phyloP scores from a whole-genome alignment of 2,329 filamentous ascomycete species.

The Tolypocladium paradoxum region DNA sequence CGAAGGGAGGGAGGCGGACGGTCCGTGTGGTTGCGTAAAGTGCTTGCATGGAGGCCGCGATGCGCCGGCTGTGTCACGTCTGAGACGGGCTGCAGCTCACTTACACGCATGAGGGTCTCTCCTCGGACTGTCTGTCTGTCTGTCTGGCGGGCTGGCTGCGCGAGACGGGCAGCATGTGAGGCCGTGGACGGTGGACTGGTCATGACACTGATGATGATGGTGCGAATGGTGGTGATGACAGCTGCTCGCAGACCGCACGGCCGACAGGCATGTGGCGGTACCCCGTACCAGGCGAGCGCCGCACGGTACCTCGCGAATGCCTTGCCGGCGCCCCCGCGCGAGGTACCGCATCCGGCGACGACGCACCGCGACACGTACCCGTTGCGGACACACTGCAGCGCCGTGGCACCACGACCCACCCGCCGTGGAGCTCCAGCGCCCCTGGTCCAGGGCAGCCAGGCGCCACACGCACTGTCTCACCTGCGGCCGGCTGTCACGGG shows the following conservation, averaged over 20 bases:
- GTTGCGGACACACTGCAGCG: neutral
- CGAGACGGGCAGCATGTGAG: too few relatives aligned
- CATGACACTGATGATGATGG: too few relatives aligned
- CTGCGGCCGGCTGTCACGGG: neutral
- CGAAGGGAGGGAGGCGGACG: neutral
- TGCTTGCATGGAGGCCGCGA: neutral
- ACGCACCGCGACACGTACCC: neutral
- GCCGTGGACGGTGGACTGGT: too few relatives aligned
- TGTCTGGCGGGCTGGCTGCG: too few relatives aligned
- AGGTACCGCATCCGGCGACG: neutral
- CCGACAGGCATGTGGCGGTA: neutral
- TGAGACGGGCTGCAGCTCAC: neutral
- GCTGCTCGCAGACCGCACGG: neutral
- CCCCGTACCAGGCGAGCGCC: neutral
- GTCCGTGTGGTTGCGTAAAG: neutral
- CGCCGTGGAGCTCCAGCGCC: neutral
- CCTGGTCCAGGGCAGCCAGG: slow-evolving; percentile 1
- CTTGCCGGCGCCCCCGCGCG: neutral
- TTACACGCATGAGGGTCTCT: too few relatives aligned
- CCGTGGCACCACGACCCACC: neutral
- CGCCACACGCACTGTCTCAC: neutral
- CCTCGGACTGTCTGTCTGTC: too few relatives aligned
- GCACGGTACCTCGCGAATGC: neutral
- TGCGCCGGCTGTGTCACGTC: neutral
- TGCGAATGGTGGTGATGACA: too few relatives aligned